These are phyloP conservation scores for Blastocystis sp. DNA, from an alignment of 352 stramenopile genomes.

Conservation along the genomic window DNA sequence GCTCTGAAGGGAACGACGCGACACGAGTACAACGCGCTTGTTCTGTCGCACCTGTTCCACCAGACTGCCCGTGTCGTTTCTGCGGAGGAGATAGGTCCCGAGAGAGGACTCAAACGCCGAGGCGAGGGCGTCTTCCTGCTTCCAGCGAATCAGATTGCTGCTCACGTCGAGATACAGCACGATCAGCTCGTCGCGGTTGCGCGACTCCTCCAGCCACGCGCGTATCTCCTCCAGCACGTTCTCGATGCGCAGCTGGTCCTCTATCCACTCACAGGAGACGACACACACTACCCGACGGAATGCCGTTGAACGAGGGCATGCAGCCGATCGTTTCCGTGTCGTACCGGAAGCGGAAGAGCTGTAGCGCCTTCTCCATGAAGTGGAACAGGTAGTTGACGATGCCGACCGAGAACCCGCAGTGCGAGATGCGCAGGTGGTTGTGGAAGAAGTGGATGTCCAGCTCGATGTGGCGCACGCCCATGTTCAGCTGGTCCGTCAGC, in stretches of 20 bases:
- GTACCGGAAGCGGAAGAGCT: constrained; percentile 82
- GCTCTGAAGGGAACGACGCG: neutral
- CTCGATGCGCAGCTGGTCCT: constrained; percentile 79
- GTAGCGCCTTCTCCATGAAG: constrained; percentile 79
- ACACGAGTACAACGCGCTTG: constrained; percentile 52
- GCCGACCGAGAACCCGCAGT: constrained; percentile 81
- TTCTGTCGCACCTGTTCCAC: neutral
- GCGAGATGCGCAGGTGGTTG: constrained; percentile 80
- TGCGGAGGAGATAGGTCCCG: neutral
- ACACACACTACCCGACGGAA: constrained; percentile 75
- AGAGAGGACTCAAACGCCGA: neutral
- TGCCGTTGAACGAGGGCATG: constrained; percentile 82
- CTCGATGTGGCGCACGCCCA: constrained; percentile 83
- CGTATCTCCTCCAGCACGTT: constrained; percentile 79
- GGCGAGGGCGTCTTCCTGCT: constrained; percentile 15
- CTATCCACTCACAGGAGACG: constrained; percentile 31
- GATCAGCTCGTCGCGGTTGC: constrained; percentile 57
- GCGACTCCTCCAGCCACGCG: constrained; percentile 78
- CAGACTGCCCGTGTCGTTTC: neutral
- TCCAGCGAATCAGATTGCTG: constrained; percentile 60
- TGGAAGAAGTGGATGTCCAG: constrained; percentile 84
- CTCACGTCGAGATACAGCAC: constrained; percentile 48
- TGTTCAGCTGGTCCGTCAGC: constrained; percentile 82
- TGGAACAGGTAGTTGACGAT: constrained; percentile 76
- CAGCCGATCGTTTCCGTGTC: constrained; percentile 83